phyloP scores from a whole-genome alignment of 768 basidiomycete genomes.

The Collybia sp. region DNA sequence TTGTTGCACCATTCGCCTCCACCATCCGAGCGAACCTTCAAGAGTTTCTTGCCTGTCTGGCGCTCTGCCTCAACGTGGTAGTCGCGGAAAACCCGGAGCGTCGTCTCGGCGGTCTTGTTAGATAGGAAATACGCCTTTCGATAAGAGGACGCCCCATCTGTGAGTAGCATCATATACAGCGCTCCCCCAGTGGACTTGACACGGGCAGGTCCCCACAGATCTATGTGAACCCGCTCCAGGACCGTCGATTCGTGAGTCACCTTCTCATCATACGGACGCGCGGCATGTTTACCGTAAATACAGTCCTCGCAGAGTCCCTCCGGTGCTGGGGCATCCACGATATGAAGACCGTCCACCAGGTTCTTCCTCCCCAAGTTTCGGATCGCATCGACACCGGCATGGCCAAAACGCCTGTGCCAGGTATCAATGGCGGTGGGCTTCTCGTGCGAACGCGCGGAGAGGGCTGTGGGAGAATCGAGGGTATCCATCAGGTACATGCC shows the following conservation, averaged over 20 bases:
- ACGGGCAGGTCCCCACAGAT: slow-evolving; percentile 17
- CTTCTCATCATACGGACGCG: slow-evolving; percentile 15
- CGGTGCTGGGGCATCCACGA: slow-evolving; percentile 3
- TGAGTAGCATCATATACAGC: slow-evolving; percentile 15
- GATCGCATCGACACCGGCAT: too few relatives aligned
- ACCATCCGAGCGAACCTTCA: slow-evolving; percentile 13
- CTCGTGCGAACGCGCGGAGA: too few relatives aligned
- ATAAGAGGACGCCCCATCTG: slow-evolving; percentile 12
- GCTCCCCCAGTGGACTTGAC: slow-evolving; percentile 8
- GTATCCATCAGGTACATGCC: too few relatives aligned
- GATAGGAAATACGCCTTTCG: slow-evolving; percentile 12
- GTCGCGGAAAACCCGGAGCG: slow-evolving; percentile 9
- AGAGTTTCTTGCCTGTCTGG: slow-evolving; percentile 10
- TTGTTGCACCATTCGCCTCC: slow-evolving; percentile 22
- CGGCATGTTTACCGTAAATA: slow-evolving; percentile 16
- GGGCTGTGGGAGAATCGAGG: too few relatives aligned
- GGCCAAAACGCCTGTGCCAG: too few relatives aligned
- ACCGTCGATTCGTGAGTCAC: slow-evolving; percentile 9
- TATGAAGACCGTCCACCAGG: neutral
- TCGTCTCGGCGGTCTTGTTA: slow-evolving; percentile 14
- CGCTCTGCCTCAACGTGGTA: slow-evolving; percentile 10
- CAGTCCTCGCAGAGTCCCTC: slow-evolving; percentile 19
- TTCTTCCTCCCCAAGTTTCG: too few relatives aligned
- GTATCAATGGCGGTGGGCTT: too few relatives aligned
- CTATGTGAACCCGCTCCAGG: slow-evolving; percentile 13